A percentile compares a stretch with the other conserved stretches of the same genome.
Conservation (phyloP, 192 early-diverging fungal species). For the Mortierella claussenii region DNA sequence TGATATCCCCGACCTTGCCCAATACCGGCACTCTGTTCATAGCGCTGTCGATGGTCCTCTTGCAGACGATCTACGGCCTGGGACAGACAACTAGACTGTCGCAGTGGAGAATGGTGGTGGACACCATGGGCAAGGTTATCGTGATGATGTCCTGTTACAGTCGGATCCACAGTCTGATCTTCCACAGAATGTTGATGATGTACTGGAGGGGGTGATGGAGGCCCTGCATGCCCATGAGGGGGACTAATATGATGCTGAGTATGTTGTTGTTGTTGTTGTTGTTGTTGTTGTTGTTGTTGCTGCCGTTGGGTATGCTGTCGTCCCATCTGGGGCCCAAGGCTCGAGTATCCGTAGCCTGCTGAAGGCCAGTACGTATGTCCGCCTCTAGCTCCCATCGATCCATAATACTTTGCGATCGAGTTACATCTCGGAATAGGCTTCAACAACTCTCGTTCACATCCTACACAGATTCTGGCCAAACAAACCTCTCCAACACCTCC, state of each 20-base stretch:
- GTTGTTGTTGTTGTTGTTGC: no score
- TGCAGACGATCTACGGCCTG: no score
- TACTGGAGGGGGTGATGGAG: not conserved
- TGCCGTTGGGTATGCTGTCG: no score
- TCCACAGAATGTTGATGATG: slow-evolving; percentile 13
- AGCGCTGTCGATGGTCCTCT: no score
- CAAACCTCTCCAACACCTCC: slow-evolving; percentile 48
- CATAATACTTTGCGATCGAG: slow-evolving; percentile 47
- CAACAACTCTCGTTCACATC: slow-evolving; percentile 45
- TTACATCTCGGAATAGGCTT: slow-evolving; percentile 44
- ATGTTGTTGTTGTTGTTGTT: no score
- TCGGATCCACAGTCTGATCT: slow-evolving; percentile 6
- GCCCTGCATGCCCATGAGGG: no score
- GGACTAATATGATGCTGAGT: no score
- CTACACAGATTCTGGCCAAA: slow-evolving; percentile 47
- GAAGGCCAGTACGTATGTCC: slow-evolving; percentile 15
- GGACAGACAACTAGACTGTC: slow-evolving; percentile 20
- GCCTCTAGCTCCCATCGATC: slow-evolving; percentile 13
- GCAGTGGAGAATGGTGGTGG: slow-evolving; percentile 31
- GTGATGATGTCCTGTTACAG: slow-evolving; percentile 4
- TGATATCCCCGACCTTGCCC: not conserved
- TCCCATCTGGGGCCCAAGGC: slow-evolving; percentile 24
- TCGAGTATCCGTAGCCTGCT: slow-evolving; percentile 19
- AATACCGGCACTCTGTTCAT: not conserved
- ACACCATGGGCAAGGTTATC: slow-evolving; percentile 22